phyloP scores from a whole-genome alignment of 208 protist species.

The Crithidia mellificae region DNA sequence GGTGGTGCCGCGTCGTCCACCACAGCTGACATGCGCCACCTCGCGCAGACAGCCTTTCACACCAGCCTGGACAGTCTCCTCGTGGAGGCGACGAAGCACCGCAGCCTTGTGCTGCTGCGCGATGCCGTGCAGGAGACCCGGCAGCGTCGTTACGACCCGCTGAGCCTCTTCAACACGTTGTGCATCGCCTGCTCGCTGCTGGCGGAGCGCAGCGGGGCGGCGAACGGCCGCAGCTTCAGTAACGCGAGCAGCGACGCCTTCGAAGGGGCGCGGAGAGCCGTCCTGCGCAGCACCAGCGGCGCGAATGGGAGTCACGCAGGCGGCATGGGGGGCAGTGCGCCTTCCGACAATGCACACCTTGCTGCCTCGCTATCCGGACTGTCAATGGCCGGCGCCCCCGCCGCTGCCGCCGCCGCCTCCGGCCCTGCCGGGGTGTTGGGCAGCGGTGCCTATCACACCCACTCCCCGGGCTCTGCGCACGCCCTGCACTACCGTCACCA shows the following conservation, averaged over 20 bases:
- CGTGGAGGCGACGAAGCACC: constrained; percentile 54
- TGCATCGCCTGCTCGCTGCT: constrained; percentile 53
- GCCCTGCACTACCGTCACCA: constrained; percentile 32
- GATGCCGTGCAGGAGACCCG: constrained; percentile 56
- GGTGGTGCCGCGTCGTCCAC: background rate
- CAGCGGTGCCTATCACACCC: background rate
- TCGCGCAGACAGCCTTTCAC: constrained; percentile 43
- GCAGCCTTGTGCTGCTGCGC: constrained; percentile 43
- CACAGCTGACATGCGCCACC: constrained; percentile 16
- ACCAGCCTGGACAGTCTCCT: constrained; percentile 55
- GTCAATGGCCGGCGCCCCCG: background rate
- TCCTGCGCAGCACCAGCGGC: constrained; percentile 5
- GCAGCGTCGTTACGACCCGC: constrained; percentile 41
- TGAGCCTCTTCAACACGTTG: constrained; percentile 59
- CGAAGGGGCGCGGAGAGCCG: background rate
- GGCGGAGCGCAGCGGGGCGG: constrained; percentile 21
- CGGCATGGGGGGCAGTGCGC: background rate
- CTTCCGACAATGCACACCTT: background rate
- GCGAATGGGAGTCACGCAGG: background rate
- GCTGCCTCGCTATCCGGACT: constrained; percentile 1
- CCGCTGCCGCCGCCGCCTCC: background rate
- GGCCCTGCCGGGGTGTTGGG: too few species aligned
- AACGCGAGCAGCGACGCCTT: constrained; percentile 9
- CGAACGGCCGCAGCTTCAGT: constrained; percentile 8
- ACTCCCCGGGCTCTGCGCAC: background rate